Percentiles rank a stretch among this genome's conserved stretches.
Conservation (phyloP, 192 early-diverging fungal species). For the Backusella tuberculispora region DNA sequence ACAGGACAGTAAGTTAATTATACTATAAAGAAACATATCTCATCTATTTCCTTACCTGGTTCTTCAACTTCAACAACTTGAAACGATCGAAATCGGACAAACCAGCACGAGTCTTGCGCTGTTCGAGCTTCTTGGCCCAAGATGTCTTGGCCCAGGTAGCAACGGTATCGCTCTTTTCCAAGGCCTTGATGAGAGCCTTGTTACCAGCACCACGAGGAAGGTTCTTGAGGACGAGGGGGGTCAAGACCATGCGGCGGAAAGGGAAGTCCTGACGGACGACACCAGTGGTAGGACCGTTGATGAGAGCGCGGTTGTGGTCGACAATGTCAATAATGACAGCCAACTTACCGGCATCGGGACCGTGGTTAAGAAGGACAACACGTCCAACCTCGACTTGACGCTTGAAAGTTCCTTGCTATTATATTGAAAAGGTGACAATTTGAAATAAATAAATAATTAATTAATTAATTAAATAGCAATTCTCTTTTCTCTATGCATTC, state of each 20-base stretch:
- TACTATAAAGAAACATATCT: neutral
- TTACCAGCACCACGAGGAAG: slow-evolving; percentile 84
- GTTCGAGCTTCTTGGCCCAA: too few relatives aligned
- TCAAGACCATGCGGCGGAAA: slow-evolving; percentile 92
- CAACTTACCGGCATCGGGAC: slow-evolving; percentile 93
- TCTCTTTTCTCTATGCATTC: neutral
- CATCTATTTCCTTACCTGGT: slow-evolving; percentile 64
- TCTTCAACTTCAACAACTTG: slow-evolving; percentile 95
- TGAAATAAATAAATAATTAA: neutral
- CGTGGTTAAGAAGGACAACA: slow-evolving; percentile 95
- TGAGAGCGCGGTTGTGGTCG: slow-evolving; percentile 97
- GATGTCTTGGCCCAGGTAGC: slow-evolving; percentile 86
- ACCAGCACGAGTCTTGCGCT: too few relatives aligned
- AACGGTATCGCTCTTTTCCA: slow-evolving; percentile 84
- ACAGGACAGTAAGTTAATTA: neutral
- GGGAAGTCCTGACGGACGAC: slow-evolving; percentile 86
- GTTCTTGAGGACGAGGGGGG: slow-evolving; percentile 82
- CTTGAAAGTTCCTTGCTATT: slow-evolving; percentile 69
- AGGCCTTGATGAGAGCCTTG: slow-evolving; percentile 75
- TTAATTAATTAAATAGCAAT: neutral
- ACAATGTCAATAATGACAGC: slow-evolving; percentile 99
- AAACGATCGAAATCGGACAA: too few relatives aligned
- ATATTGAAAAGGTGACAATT: neutral
- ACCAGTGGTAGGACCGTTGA: slow-evolving; percentile 97
- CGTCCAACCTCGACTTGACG: slow-evolving; percentile 98